Evolutionary conservation across 495 filamentous ascomycete species (phyloP), one percentile per base, ranked within the genome.

Genomic region (Penicillium arizonense): DNA sequence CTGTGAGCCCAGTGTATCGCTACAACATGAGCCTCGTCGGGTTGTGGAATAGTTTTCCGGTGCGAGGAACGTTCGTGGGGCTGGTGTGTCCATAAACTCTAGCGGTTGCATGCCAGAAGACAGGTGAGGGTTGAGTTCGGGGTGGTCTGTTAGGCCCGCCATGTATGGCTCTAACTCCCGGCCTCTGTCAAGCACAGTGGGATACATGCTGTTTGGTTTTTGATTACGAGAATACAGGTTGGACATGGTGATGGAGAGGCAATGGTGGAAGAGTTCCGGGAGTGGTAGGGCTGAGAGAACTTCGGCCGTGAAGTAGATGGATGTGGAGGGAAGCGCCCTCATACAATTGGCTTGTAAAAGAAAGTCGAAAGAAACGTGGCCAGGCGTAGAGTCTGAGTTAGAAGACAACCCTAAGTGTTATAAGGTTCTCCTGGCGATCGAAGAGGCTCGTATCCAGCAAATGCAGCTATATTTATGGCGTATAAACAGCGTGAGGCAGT

Each of bases 1-100:
- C 10, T 61, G 44, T 40, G 63, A 66, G 13, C 51, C 50, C 18
- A 63, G 21, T 34, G 57, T 50, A 13, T 61, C 61, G 37, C 52
- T 56, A 34, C 49, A 43, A 23, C 44, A 37, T 2, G 62, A 67
- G 28, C 43, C 58, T 30, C 53, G 50, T 41, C 45, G 55, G 28
- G 53, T 38, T 30, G 61, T 52, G 47, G 55, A 44, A 52, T 59
- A 56, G 21, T 24, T 50, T 12, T 52, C 51, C 10, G 63, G 63
- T 14, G 47, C 30, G 16, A 64, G 26, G 38, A 59, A 64, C 13
- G 43, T 30, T 12, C 46, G 38, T 13, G 42, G 42, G 5, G 62
- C 53, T 14, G 50, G 18, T n/a, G 46, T 9, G 12, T 24, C 37
- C 26, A 48, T 47, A 16, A 43, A 55, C 34, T 44, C 47, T 32